Base-by-base conservation (phyloP, 139 green algal genomes). In the Picochlorum sp. region DNA sequence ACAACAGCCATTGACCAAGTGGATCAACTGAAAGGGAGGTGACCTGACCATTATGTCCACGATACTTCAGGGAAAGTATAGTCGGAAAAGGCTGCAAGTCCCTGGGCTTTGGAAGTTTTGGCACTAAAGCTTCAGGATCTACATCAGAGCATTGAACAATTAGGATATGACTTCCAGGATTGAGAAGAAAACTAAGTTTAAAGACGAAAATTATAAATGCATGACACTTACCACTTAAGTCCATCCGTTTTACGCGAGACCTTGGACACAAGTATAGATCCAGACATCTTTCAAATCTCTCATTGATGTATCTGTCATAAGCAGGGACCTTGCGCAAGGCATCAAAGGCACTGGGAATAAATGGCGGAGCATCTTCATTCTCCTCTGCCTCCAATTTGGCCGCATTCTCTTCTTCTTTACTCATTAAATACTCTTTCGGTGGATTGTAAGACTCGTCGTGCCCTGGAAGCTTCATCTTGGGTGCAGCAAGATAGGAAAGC, bases 231-330 rank as follows among this genome's bases (percentile, higher is more conserved):
- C n/a, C 39, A 56, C 25, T 37, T 29, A 95, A 74, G 62, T 84
- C 56, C 60, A 88, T 53, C 9, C 85, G 74, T 71, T 86, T 90
- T 53, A 73, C 76, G 5, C 76, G 61, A 10, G 81, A 67, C 32
- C 91, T 74, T 5, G 93, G 92, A 80, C 89, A 96, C 29, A 98
- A 75, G 75, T 98, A 98, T 5, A 98, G 81, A 70, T 98, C 92
- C 61, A 98, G 74, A 78, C 92, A 99, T 49, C 92, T 85, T 77
- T 98, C 92, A 63, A 98, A 98, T 20, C 84, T 74, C 67, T 98
- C 91, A 37, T 91, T 84, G 57, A 97, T 89, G 80, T 93, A 96
- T 30, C 60, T 32, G 8, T 52, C 57, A 61, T 98, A 98, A 62
- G 79, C 68, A 5, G 91, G 91, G 37, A 84, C 77, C 57, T 72